Conservation (phyloP, 495 filamentous ascomycete genomes). For the Xylaria scruposa region DNA sequence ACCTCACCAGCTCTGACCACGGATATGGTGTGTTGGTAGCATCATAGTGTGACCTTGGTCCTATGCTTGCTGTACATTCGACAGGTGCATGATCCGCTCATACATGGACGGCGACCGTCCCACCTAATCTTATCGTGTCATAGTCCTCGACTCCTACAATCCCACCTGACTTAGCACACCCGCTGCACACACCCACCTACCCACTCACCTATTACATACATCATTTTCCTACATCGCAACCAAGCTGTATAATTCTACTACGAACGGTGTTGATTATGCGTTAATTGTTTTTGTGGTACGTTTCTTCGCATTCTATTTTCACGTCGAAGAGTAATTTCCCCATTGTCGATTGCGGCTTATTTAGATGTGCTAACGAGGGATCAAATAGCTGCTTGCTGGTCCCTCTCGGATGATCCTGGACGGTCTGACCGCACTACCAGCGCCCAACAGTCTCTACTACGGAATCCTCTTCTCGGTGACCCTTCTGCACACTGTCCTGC, state of each 20-base stretch:
- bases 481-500: background rate
- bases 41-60: background rate
- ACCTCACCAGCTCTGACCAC: background rate
- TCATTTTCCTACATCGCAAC: slow-evolving; percentile 8
- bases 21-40: background rate
- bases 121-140: background rate
- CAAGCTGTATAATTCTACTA: background rate
- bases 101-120: background rate
- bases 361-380: background rate
- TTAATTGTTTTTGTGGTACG: background rate
- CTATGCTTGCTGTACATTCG: background rate
- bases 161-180: slow-evolving; percentile 6
- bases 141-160: slow-evolving; percentile 14
- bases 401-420: slow-evolving; percentile 6
- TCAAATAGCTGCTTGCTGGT: slow-evolving; percentile 7
- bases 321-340: background rate
- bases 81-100: slow-evolving; percentile 13
- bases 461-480: slow-evolving; percentile 1
- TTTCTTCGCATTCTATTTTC: background rate
- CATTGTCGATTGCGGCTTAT: background rate
- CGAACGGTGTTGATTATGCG: background rate
- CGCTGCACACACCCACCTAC: background rate
- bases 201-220: slow-evolving; percentile 9
- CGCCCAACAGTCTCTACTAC: background rate
- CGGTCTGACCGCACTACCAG: background rate